Percentiles rank a stretch among this genome's conserved stretches.
These are phyloP conservation scores for Talaromyces sp. DNA, from an alignment of 2,329 filamentous ascomycete species.

Conservation along the genomic window DNA sequence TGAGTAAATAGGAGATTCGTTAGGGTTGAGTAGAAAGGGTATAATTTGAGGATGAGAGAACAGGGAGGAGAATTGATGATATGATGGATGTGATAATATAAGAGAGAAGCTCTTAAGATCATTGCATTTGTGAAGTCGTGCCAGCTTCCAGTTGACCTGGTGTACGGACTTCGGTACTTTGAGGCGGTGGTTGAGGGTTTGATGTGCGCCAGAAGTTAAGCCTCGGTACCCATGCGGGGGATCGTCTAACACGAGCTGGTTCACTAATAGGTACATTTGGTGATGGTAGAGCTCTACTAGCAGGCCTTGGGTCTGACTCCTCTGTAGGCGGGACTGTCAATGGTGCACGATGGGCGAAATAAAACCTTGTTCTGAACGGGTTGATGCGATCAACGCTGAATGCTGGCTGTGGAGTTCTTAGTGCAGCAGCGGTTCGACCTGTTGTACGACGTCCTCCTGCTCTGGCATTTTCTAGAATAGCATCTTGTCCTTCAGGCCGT, in stretches of 20 bases:
- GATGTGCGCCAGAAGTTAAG: neutral
- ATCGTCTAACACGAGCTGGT: neutral
- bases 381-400: slow-evolving; percentile 33
- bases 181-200: neutral
- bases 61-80: neutral
- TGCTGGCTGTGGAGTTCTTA: slow-evolving; percentile 34
- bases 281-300: neutral
- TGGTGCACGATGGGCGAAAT: slow-evolving; percentile 36
- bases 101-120: neutral
- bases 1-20: slow-evolving; percentile 4
- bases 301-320: slow-evolving; percentile 23
- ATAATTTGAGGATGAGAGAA: neutral
- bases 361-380: slow-evolving; percentile 33
- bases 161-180: slow-evolving; percentile 18
- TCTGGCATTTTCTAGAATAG: slow-evolving; percentile 29
- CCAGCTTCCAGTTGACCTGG: slow-evolving; percentile 26
- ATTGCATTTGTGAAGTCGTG: neutral
- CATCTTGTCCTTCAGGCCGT: slow-evolving; percentile 56
- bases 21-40: neutral
- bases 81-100: neutral
- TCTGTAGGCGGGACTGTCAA: slow-evolving; percentile 29
- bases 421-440: slow-evolving; percentile 25
- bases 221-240: slow-evolving; percentile 5
- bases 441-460: slow-evolving; percentile 27
- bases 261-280: neutral